phyloP scores from a whole-genome alignment of 345 rosid species.

The Bretschneidera sinensis region DNA sequence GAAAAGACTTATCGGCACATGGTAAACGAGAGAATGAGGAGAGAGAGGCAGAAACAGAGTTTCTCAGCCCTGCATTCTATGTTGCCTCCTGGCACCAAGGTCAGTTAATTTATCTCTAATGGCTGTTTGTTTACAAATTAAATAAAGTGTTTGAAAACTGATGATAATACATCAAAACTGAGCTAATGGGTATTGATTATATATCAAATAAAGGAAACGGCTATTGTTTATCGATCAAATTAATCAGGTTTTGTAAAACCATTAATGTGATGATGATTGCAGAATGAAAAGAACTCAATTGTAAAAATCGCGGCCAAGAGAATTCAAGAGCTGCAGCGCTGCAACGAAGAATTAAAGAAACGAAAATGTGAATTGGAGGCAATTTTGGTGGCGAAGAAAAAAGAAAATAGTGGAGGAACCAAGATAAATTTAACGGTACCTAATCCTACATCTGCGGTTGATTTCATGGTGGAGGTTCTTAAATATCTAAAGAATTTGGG shows the following conservation, averaged over 20 bases:
- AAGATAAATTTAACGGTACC: slow-evolving; percentile 34
- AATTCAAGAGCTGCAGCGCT: slow-evolving; percentile 36
- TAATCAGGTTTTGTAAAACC: background rate
- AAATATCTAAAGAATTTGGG: slow-evolving; percentile 39
- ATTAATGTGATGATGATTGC: slow-evolving; percentile 6
- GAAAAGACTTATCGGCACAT: slow-evolving; percentile 39
- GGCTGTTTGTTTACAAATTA: too few species aligned
- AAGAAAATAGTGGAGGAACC: slow-evolving; percentile 15
- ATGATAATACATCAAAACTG: too few species aligned
- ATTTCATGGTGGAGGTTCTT: slow-evolving; percentile 55
- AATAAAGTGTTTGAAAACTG: too few species aligned
- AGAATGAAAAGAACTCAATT: slow-evolving; percentile 62
- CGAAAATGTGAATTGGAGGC: slow-evolving; percentile 27
- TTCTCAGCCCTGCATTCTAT: slow-evolving; percentile 50
- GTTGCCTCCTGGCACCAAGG: slow-evolving; percentile 63
- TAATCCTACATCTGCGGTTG: slow-evolving; percentile 50
- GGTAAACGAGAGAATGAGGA: slow-evolving; percentile 68
- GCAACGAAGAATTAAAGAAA: slow-evolving; percentile 38
- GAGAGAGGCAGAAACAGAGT: slow-evolving; percentile 55
- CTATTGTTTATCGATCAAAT: background rate
- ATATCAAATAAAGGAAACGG: too few species aligned
- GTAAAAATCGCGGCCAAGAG: slow-evolving; percentile 32
- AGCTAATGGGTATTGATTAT: too few species aligned
- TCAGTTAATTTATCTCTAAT: slow-evolving; percentile 18
- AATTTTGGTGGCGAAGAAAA: slow-evolving; percentile 6